A percentile compares a stretch with the other conserved stretches of the same genome.
Conservation (phyloP, 2,329 filamentous ascomycete genomes). For the Xylaria sp. region DNA sequence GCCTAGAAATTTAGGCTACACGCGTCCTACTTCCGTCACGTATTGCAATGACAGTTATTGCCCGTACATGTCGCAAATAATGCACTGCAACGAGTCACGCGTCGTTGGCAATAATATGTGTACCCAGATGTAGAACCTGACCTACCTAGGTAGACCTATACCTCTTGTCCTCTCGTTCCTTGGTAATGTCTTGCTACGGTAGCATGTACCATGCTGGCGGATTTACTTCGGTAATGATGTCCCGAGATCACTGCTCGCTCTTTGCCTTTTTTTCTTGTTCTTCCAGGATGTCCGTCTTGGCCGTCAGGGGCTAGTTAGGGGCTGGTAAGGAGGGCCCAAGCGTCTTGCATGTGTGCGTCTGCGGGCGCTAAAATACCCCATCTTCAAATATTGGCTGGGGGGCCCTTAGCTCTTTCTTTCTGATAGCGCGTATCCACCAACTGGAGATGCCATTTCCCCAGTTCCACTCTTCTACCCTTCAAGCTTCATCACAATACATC, state of each 20-base stretch:
- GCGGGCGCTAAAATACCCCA: constrained; percentile 38
- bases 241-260: constrained; percentile 15
- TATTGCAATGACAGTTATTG: background rate
- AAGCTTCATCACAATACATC: constrained; percentile 20
- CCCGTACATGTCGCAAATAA: constrained; percentile 1
- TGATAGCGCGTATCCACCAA: constrained; percentile 35
- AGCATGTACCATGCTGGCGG: constrained; percentile 16
- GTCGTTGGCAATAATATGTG: background rate
- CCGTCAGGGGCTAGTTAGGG: constrained; percentile 24
- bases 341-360: constrained; percentile 35
- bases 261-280: constrained; percentile 16
- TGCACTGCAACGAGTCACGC: constrained; percentile 5
- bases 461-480: constrained; percentile 39
- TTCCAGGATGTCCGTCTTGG: constrained; percentile 15
- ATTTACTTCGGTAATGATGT: constrained; percentile 32
- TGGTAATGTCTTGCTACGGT: background rate
- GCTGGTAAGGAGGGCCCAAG: constrained; percentile 31
- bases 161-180: background rate
- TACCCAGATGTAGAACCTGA: background rate
- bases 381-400: constrained; percentile 35
- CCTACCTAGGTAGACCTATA: background rate
- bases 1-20: constrained; percentile 1
- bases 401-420: constrained; percentile 30
- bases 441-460: constrained; percentile 45
- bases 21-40: constrained; percentile 8